phyloP scores from a whole-genome alignment of 257 asterid species.

The Petrea volubilis region DNA sequence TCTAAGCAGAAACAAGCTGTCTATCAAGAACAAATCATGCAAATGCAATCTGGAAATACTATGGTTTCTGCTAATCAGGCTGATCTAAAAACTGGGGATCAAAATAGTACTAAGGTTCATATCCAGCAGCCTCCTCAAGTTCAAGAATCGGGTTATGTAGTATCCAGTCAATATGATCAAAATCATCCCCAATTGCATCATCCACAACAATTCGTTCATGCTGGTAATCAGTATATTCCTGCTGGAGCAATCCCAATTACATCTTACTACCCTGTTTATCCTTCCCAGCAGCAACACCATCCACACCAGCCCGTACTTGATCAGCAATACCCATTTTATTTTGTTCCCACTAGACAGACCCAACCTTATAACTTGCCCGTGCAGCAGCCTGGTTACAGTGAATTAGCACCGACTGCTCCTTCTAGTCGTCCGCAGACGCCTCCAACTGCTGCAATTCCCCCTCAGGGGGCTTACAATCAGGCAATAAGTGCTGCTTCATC shows the following conservation, averaged over 20 bases:
- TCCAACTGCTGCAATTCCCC: slow-evolving; percentile 38
- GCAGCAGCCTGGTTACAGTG: slow-evolving; percentile 61
- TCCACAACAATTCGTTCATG: slow-evolving; percentile 65
- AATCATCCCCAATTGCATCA: slow-evolving; percentile 69
- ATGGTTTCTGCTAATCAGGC: slow-evolving; percentile 43
- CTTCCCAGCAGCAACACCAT: slow-evolving; percentile 67
- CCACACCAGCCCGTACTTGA: slow-evolving; percentile 58
- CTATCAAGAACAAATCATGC: slow-evolving; percentile 58
- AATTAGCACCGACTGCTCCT: slow-evolving; percentile 48
- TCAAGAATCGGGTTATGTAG: slow-evolving; percentile 56
- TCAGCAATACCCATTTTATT: slow-evolving; percentile 74
- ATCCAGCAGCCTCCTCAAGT: slow-evolving; percentile 53
- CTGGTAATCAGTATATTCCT: slow-evolving; percentile 65
- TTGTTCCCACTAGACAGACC: slow-evolving; percentile 55
- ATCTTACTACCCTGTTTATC: slow-evolving; percentile 67
- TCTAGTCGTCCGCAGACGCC: slow-evolving; percentile 63
- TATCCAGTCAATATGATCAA: slow-evolving; percentile 61
- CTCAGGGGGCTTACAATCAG: slow-evolving; percentile 48
- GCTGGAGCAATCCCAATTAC: slow-evolving; percentile 56
- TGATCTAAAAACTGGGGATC: slow-evolving; percentile 52
- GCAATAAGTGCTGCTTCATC: slow-evolving; percentile 46
- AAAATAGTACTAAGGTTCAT: slow-evolving; percentile 46
- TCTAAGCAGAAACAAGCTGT: slow-evolving; percentile 64
- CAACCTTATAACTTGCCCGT: slow-evolving; percentile 65
- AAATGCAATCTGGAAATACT: slow-evolving; percentile 52